Evolutionary conservation across 352 stramenopile genomes (phyloP), one percentile per base, ranked within the genome.

Genomic region (Globisporangium lucens): DNA sequence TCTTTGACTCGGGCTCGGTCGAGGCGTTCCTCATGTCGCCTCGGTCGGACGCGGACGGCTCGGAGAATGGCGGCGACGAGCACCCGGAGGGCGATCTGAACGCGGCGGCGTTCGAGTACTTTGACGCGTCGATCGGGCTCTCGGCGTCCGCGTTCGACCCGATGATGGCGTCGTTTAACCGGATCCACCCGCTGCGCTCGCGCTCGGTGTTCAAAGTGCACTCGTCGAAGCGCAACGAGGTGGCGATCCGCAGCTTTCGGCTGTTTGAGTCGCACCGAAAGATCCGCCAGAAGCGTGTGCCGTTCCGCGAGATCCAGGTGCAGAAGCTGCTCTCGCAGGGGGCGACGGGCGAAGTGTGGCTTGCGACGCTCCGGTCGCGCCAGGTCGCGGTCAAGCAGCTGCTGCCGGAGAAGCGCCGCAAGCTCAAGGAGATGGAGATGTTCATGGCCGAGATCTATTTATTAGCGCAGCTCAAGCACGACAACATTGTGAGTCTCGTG

Each of bases 401-500:
- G 55, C 52, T 86, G 17, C 67, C 77, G 9, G 69, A 74, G 49
- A 87, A 89, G 56, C 75, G 83, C 17, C 74, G 79, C 15, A 64
- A 84, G 15, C 55, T 88, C 9, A 82, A 75, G n/a, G 78, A 87
- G 51, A 90, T 89, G 61, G 79, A 89, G 69, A 80, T 87, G 67
- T 92, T 94, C 65, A 77, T 90, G 8, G 82, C 76, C 24, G 84
- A 95, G 49, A 82, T 91, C 41, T 91, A 92, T 66, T 74, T 94
- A 68, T 74, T 93, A 59, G 77, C 78, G 9, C 80, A 89, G 62
- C 73, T 94, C 8, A 78, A 84, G 55, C 84, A 94, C 46, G 75
- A 78, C 4, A 76, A 86, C 66, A 92, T 94, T 30, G 76, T 94
- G 51, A 67, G 70, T 13, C 65, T 93, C 33, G 68, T 83, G 0